These are phyloP conservation scores for Hippophae tibetana DNA, from an alignment of 306 rosid species.

Conservation along the genomic window DNA sequence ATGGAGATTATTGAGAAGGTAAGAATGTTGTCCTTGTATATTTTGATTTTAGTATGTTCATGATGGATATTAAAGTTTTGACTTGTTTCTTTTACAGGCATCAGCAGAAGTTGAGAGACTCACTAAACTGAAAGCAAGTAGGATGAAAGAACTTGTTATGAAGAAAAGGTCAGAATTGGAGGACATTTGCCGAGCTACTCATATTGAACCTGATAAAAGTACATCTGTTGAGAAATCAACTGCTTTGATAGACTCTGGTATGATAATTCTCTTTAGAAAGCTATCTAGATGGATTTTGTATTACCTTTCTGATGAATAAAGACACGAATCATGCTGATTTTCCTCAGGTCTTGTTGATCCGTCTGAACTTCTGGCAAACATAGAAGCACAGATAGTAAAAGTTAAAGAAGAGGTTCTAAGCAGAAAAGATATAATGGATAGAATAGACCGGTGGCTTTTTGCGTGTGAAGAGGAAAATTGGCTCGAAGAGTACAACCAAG, in stretches of 20 bases:
- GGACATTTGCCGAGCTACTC: conserved; percentile 73
- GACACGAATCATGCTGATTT: conserved; percentile 9
- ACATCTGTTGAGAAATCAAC: conserved; percentile 78
- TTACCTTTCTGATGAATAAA: background rate
- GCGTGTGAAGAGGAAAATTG: conserved; percentile 98
- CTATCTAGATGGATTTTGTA: background rate
- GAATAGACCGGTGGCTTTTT: conserved; percentile 84
- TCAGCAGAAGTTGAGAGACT: conserved; percentile 85
- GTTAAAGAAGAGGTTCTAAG: conserved; percentile 73
- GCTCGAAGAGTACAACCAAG: conserved; percentile 87
- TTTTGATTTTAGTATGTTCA: conserved; percentile 2
- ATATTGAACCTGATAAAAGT: conserved; percentile 79
- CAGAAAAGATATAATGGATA: conserved; percentile 79
- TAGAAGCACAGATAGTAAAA: conserved; percentile 70
- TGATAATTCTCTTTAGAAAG: conserved; percentile 1
- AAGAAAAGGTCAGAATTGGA: conserved; percentile 80
- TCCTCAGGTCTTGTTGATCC: conserved; percentile 79
- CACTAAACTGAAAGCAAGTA: conserved; percentile 73
- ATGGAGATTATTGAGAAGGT: conserved; percentile 72
- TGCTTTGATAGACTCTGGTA: conserved; percentile 93
- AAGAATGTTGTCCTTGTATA: conserved; percentile 12
- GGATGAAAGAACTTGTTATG: conserved; percentile 94
- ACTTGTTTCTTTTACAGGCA: conserved; percentile 40
- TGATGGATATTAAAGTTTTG: conserved; percentile 7
- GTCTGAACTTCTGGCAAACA: conserved; percentile 74